phyloP scores from a whole-genome alignment of 805 yeast genomes.

The Sugiyamaella americana region DNA sequence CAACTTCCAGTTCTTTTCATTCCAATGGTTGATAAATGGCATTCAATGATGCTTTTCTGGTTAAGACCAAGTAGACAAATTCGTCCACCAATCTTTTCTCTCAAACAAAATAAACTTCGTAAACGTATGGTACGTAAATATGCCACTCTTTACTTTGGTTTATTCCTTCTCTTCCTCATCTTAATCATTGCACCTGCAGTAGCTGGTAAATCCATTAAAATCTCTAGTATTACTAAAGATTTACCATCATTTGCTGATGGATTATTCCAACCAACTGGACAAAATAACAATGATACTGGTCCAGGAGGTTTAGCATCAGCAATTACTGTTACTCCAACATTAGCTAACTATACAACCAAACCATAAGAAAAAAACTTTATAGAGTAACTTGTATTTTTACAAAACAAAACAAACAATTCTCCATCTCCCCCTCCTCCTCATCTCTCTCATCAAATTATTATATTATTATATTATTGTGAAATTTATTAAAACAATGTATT shows the following conservation, averaged over 20 bases:
- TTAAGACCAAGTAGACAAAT: slow-evolving; percentile 94
- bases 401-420: no score
- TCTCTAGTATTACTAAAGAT: slow-evolving; percentile 30
- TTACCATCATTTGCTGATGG: slow-evolving; percentile 44
- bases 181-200: slow-evolving; percentile 89
- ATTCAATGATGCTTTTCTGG: slow-evolving; percentile 98
- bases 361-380: slow-evolving; percentile 14
- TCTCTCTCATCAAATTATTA: no score
- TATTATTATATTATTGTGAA: no score
- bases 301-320: slow-evolving; percentile 3
- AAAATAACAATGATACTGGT: slow-evolving; percentile 72
- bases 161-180: slow-evolving; percentile 64
- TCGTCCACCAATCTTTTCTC: slow-evolving; percentile 94
- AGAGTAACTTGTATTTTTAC: no score
- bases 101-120: slow-evolving; percentile 93
- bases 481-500: no score
- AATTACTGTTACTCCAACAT: slow-evolving; percentile 46
- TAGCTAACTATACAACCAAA: slow-evolving; percentile 24
- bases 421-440: no score
- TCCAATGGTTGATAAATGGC: slow-evolving; percentile 95
- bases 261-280: slow-evolving; percentile 84
- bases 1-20: slow-evolving; percentile 82
- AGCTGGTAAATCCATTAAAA: slow-evolving; percentile 55
- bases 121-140: slow-evolving; percentile 97
- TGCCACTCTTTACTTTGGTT: slow-evolving; percentile 67